Conservation (phyloP, 2,329 filamentous ascomycete species). For the Paecilomyces sp. region DNA sequence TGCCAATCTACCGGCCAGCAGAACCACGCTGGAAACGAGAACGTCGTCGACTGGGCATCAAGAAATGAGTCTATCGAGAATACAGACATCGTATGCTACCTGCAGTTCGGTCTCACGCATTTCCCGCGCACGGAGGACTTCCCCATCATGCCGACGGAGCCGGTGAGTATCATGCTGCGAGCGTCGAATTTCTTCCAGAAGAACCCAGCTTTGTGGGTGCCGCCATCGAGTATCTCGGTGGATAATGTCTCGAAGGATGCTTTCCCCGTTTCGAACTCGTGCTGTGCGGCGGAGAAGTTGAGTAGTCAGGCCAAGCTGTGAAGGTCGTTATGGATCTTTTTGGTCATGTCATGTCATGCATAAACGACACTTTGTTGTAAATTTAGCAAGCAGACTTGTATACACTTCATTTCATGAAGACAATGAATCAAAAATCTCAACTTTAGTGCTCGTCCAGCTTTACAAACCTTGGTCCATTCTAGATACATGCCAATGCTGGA, state of each 20-base stretch:
- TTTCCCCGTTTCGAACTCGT: slow-evolving; percentile 8
- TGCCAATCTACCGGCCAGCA: slow-evolving; percentile 48
- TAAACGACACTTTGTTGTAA: neutral
- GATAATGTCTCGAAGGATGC: slow-evolving; percentile 22
- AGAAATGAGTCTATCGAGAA: slow-evolving; percentile 49
- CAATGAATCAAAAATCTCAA: neutral
- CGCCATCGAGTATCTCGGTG: slow-evolving; percentile 17
- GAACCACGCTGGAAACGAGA: slow-evolving; percentile 29
- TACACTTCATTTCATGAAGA: neutral
- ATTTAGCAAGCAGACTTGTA: neutral
- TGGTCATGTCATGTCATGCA: neutral
- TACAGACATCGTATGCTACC: slow-evolving; percentile 50
- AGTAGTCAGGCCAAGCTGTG: neutral
- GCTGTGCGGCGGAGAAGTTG: neutral
- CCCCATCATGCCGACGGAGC: slow-evolving; percentile 54
- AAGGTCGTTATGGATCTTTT: neutral
- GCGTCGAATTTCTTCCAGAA: slow-evolving; percentile 54
- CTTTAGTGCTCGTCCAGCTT: neutral
- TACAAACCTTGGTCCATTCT: neutral
- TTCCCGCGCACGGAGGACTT: slow-evolving; percentile 47
- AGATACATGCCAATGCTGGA: neutral
- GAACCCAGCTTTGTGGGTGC: slow-evolving; percentile 55
- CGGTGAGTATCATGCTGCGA: slow-evolving; percentile 50
- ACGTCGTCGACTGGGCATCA: slow-evolving; percentile 27
- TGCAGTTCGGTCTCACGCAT: slow-evolving; percentile 54